Evolutionary conservation across 192 early-diverging fungal species (phyloP).

Genomic region (Diversispora epigaea): DNA sequence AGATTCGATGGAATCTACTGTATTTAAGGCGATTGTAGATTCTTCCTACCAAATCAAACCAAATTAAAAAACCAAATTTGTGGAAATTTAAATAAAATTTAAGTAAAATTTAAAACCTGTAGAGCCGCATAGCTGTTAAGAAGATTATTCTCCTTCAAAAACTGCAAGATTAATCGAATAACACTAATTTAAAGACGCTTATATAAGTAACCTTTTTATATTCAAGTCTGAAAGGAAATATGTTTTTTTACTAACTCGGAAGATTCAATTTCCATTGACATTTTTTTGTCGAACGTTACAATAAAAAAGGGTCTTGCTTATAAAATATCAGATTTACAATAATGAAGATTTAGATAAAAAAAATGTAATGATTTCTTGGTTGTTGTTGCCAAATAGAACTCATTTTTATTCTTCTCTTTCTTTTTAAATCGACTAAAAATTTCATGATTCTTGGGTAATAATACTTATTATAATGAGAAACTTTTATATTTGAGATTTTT

Average conservation of each 20-base stretch:
- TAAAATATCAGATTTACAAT: too few relatives aligned
- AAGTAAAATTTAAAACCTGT: slow-evolving; percentile 52
- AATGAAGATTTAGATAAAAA: too few relatives aligned
- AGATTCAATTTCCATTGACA: slow-evolving; percentile 59
- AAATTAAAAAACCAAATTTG: too few relatives aligned
- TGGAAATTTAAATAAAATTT: too few relatives aligned
- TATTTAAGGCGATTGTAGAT: slow-evolving; percentile 74
- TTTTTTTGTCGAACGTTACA: not conserved
- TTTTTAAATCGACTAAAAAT: too few relatives aligned
- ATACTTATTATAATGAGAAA: too few relatives aligned
- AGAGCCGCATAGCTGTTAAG: slow-evolving; percentile 71
- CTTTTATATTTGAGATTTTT: too few relatives aligned
- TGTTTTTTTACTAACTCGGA: slow-evolving; percentile 48
- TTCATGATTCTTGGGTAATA: too few relatives aligned
- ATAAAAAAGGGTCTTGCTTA: too few relatives aligned
- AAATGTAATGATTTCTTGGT: too few relatives aligned
- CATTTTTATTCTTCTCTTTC: too few relatives aligned
- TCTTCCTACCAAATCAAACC: slow-evolving; percentile 59
- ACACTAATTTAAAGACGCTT: slow-evolving; percentile 45
- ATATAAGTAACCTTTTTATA: not conserved
- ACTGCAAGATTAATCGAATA: slow-evolving; percentile 89
- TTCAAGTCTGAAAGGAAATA: not conserved
- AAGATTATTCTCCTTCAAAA: slow-evolving; percentile 89
- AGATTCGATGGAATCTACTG: slow-evolving; percentile 74
- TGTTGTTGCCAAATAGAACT: too few relatives aligned